phyloP scores from a whole-genome alignment of 805 yeast genomes.

The Starmerella ratchasimensis region DNA sequence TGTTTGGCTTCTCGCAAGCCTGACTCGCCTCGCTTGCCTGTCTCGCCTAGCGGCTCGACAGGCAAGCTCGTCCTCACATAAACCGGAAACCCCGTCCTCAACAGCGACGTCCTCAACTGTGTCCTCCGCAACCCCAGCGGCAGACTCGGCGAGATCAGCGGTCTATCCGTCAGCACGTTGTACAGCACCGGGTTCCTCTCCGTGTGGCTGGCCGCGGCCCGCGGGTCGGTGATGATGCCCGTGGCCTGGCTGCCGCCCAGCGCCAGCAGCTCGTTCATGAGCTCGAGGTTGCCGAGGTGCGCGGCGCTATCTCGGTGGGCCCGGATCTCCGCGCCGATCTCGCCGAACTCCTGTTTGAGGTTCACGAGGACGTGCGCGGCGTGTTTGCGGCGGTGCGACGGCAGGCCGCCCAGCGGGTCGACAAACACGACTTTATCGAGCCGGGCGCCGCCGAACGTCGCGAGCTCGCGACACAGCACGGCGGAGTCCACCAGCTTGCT shows the following conservation, averaged over 20 bases:
- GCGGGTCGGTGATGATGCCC: constrained; percentile 78
- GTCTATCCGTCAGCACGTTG: constrained; percentile 81
- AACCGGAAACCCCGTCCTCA: constrained; percentile 62
- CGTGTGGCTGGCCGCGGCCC: constrained; percentile 42
- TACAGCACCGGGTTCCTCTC: constrained; percentile 75
- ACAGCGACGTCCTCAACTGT: constrained; percentile 57
- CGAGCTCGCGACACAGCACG: constrained; percentile 30
- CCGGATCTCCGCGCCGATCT: constrained; percentile 48
- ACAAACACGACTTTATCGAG: constrained; percentile 73
- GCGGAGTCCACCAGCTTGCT: constrained; percentile 30
- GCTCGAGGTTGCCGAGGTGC: constrained; percentile 53
- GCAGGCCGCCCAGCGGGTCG: constrained; percentile 81
- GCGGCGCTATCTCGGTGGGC: not conserved
- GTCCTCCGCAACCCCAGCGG: constrained; percentile 51
- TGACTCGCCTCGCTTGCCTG: no score
- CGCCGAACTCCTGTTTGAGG: constrained; percentile 64
- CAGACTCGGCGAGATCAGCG: constrained; percentile 77
- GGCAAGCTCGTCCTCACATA: constrained; percentile 25
- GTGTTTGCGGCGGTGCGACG: constrained; percentile 65
- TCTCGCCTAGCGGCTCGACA: not conserved
- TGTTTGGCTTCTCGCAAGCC: no score
- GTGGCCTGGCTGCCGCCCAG: constrained; percentile 45
- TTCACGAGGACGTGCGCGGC: constrained; percentile 76
- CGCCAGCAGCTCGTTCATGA: constrained; percentile 46
- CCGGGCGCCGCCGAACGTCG: not conserved